A percentile compares a stretch with the other conserved stretches of the same genome.
Conservation (phyloP, 352 stramenopile species). For the Saprolegnia parasitica region DNA sequence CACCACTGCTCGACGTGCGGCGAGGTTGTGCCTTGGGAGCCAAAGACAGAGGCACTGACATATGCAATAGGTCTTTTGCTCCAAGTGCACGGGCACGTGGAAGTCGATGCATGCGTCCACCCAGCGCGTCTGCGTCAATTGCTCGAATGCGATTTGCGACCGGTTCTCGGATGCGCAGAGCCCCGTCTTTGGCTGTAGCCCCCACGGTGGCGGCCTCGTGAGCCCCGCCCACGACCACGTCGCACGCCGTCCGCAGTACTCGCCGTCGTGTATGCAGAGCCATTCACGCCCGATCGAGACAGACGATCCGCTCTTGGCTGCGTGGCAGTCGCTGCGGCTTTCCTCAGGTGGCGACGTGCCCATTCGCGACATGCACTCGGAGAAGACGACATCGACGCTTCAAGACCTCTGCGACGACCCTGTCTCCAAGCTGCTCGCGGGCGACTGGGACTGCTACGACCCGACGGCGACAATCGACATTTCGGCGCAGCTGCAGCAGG, state of each 20-base stretch:
- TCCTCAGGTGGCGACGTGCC: not conserved
- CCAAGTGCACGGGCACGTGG: not conserved
- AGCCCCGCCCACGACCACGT: not conserved
- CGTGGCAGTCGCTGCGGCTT: not conserved
- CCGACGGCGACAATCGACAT: not conserved
- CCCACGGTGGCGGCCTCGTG: not conserved
- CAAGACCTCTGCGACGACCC: not conserved
- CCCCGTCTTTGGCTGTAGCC: not conserved
- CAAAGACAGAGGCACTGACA: not conserved
- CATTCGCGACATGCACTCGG: not conserved
- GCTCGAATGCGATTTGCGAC: not conserved
- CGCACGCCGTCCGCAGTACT: not conserved
- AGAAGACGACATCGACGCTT: not conserved
- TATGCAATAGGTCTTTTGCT: not conserved
- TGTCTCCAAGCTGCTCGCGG: not conserved
- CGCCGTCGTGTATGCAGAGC: not conserved
- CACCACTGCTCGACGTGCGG: slow-evolving; percentile 11
- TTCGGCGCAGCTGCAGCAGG: not conserved
- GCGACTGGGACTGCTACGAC: not conserved
- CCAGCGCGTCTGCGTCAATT: slow-evolving; percentile 11
- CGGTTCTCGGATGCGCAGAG: not conserved
- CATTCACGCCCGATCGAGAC: not conserved
- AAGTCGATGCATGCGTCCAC: not conserved
- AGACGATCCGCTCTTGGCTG: not conserved
- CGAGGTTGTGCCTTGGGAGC: not conserved